phyloP scores from a whole-genome alignment of 164 flowering plant genomes.

The Magnolia sinica region DNA sequence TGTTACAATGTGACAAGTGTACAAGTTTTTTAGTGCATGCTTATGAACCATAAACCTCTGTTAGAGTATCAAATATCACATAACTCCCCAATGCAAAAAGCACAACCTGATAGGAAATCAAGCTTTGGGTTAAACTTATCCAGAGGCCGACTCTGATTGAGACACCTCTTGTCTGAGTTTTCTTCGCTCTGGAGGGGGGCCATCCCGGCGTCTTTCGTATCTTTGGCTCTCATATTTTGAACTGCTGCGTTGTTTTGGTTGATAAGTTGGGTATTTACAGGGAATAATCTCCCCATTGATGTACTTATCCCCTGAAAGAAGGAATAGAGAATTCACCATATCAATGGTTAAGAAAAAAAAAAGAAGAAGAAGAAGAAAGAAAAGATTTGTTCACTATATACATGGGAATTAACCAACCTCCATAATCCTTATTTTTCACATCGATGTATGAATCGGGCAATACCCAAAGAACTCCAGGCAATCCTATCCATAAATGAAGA shows the following conservation, averaged over 20 bases:
- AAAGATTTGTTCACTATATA: too few relatives aligned
- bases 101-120: neutral
- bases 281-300: conserved; percentile 97
- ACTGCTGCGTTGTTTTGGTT: conserved; percentile 65
- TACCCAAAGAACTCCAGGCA: conserved; percentile 99
- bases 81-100: conserved; percentile 7
- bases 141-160: conserved; percentile 40
- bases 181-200: conserved; percentile 61
- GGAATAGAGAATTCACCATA: neutral
- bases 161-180: conserved; percentile 44
- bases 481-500: conserved; percentile 38
- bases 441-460: conserved; percentile 93
- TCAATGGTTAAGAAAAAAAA: neutral
- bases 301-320: conserved; percentile 73
- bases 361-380: too few relatives aligned
- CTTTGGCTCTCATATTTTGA: conserved; percentile 71
- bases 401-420: conserved; percentile 48
- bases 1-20: too few relatives aligned
- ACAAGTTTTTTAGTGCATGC: too few relatives aligned
- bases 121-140: conserved; percentile 26
- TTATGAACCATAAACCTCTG: too few relatives aligned
- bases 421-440: conserved; percentile 97
- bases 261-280: conserved; percentile 86
- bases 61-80: too few relatives aligned
- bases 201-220: conserved; percentile 76